Evolutionary conservation across 2,329 filamentous ascomycete species (phyloP).

Genomic region (Phialocephala subalpina): DNA sequence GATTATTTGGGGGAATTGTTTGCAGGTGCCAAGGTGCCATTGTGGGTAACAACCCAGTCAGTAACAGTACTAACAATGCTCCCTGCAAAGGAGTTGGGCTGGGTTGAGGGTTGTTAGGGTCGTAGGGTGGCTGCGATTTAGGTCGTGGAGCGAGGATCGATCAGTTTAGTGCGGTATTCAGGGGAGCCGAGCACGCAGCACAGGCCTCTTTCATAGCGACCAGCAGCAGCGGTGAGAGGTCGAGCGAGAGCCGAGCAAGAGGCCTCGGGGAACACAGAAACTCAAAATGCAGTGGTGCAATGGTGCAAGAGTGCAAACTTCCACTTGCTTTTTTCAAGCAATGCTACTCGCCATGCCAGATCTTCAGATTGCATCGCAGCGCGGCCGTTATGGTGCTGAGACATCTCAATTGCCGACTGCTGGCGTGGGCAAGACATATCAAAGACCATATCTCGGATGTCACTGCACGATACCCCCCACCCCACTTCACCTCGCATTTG

Average conservation of each 20-base stretch:
- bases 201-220: constrained; percentile 8
- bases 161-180: neutral
- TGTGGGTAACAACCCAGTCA: neutral
- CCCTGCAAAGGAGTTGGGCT: neutral
- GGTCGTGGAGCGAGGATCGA: neutral
- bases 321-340: too few relatives aligned
- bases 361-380: neutral
- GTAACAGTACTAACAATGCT: neutral
- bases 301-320: neutral
- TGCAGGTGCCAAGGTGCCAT: neutral
- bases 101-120: neutral
- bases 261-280: neutral
- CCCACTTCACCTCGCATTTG: neutral
- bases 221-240: constrained; percentile 1
- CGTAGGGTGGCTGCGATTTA: neutral
- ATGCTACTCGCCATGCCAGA: neutral
- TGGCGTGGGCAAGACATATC: neutral
- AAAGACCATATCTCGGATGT: neutral
- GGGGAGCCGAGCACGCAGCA: constrained; percentile 6
- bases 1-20: constrained; percentile 6
- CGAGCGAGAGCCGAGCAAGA: neutral
- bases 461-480: neutral
- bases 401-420: neutral
- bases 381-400: neutral
- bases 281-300: too few relatives aligned